These are phyloP conservation scores for Penicillium janthinellum DNA, from an alignment of 2,329 filamentous ascomycete species.

Conservation along the genomic window DNA sequence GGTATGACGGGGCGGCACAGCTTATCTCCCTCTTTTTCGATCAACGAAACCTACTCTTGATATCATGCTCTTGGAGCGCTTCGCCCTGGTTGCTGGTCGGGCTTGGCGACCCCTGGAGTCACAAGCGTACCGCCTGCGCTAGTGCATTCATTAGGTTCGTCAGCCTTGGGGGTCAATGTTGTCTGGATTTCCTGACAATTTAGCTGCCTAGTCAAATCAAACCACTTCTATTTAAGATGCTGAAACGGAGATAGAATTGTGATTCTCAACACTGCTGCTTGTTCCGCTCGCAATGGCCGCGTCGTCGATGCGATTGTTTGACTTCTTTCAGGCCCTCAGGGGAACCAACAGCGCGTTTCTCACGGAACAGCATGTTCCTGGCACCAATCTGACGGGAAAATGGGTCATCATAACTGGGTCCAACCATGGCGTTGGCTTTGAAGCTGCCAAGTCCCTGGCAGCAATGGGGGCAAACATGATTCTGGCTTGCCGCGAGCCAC, in stretches of 20 bases:
- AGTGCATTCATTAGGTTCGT: not conserved
- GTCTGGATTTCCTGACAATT: not conserved
- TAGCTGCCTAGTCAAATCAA: not conserved
- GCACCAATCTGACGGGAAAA: slow-evolving; percentile 9
- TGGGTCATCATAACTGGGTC: slow-evolving; percentile 22
- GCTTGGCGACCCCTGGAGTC: not conserved
- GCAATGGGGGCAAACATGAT: slow-evolving; percentile 23
- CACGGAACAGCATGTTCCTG: slow-evolving; percentile 11
- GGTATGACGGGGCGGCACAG: not conserved
- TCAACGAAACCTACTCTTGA: not conserved
- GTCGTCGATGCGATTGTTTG: not conserved
- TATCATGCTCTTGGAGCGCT: not conserved
- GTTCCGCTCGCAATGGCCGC: not conserved
- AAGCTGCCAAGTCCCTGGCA: slow-evolving; percentile 18
- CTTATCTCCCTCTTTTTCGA: not conserved
- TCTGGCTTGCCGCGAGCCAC: slow-evolving; percentile 20
- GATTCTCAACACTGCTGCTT: not conserved
- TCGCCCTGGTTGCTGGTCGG: not conserved
- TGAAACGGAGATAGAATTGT: not conserved
- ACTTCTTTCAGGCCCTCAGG: not conserved
- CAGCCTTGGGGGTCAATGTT: not conserved
- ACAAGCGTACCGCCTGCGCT: not conserved
- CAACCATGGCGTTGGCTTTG: slow-evolving; percentile 20
- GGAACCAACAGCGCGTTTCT: not conserved
- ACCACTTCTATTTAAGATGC: not conserved